Evolutionary conservation across 768 basidiomycete species (phyloP), one percentile per base, ranked within the genome.

Genomic region (Podaxis sp.): DNA sequence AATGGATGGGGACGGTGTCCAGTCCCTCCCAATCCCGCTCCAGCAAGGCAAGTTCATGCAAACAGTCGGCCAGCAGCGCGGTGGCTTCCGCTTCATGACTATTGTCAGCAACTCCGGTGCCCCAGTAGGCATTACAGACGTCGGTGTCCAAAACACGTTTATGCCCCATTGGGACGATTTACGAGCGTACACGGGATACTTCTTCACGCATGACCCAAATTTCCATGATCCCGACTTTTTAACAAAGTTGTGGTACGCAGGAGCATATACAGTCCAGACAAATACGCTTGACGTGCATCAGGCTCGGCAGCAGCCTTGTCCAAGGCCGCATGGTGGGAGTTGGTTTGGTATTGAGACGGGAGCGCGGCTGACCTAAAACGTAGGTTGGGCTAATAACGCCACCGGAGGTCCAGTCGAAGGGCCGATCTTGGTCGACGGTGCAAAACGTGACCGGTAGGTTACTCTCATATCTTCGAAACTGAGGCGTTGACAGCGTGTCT

Each of bases 201-300:
- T 83, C 72, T 81, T 70, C 55, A 73, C 80, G 3, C 59, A 61
- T 1, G 80, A 83, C 59, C 74, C 77, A 0, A 70, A 59, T 2
- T 82, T 77, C 59, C 75, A 77, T 38, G 80, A 83, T 69, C 65
- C 72, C 13, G 68, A 79, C 61, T 81, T 82, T 63, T 63, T 82
- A 64, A 82, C 80, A 17, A 83, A 79, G 66, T 65, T 83, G 25
- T 84, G 82, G 82, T 84, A 83, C 65, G 79, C 82, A 13, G 83
- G 82, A 7, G 82, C 82, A 25, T 84, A 83, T 61, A 84, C 83
- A 0, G 79, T 83, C 41, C 82, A 83, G 67, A 82, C 79, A 4
- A 79, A 81, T 63, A 81, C 78, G 0, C 77, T 82, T 37, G 75
- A 77, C 61, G 66, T 68, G 0, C 70, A 75, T 52, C 67, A 77